phyloP scores from a whole-genome alignment of 176 grass and related monocot genomes.

The Phoenix roebelenii region DNA sequence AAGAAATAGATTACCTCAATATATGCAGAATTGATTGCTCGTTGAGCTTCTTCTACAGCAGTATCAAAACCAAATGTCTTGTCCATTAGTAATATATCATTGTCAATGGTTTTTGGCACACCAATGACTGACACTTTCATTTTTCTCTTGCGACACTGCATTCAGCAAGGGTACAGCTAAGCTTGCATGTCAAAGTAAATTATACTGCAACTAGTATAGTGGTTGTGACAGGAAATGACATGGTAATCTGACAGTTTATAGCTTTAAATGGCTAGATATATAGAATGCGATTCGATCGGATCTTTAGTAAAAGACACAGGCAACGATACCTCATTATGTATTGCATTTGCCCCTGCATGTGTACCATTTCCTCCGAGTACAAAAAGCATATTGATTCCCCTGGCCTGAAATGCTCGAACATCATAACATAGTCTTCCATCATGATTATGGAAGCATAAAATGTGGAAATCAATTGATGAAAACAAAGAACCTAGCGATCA shows the following conservation, averaged over 20 bases:
- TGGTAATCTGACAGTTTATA: no score
- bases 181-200: no score
- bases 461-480: no score
- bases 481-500: no score
- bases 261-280: no score
- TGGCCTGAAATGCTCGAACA: constrained; percentile 37
- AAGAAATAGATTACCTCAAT: constrained; percentile 64
- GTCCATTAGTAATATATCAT: constrained; percentile 96
- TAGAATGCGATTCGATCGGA: no score
- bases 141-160: constrained; percentile 83
- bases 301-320: constrained; percentile 4
- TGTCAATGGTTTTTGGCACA: constrained; percentile 96
- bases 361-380: constrained; percentile 93
- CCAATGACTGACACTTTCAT: constrained; percentile 72
- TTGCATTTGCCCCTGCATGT: constrained; percentile 89
- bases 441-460: no score
- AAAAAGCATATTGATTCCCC: constrained; percentile 91
- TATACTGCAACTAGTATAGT: no score
- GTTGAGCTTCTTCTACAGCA: constrained; percentile 93
- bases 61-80: constrained; percentile 99
- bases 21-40: constrained; percentile 95
- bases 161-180: not conserved
- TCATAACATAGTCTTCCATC: no score
- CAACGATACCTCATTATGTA: constrained; percentile 78
- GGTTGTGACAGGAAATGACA: no score